Conservation (phyloP, 768 basidiomycete genomes). For the Russula lepida region DNA sequence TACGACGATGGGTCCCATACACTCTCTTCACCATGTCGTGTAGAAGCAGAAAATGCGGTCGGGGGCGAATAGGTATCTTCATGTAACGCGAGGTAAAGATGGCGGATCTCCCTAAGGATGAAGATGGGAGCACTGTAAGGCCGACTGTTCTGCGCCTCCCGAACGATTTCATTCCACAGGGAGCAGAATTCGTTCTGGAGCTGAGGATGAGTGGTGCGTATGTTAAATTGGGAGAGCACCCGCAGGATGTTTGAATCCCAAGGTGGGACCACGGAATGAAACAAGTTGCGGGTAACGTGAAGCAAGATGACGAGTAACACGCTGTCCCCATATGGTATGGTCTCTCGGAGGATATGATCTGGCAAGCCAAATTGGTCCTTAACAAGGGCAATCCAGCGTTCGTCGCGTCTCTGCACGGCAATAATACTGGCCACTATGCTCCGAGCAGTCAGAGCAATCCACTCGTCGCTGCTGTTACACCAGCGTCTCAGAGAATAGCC, state of each 20-base stretch:
- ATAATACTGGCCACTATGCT: background rate
- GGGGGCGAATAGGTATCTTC: background rate
- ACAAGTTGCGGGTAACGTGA: background rate
- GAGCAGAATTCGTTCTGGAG: conserved; percentile 4
- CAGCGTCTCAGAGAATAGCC: background rate
- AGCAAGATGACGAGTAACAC: background rate
- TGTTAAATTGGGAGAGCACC: background rate
- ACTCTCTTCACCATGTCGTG: background rate
- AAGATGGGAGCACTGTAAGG: background rate
- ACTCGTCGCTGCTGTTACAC: background rate
- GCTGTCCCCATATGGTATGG: background rate
- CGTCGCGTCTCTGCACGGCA: background rate
- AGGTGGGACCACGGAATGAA: background rate
- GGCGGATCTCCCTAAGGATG: background rate
- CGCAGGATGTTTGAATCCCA: background rate
- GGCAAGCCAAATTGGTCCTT: background rate
- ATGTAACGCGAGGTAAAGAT: background rate
- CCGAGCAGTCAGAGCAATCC: background rate
- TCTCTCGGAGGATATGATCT: background rate
- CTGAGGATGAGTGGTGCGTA: background rate
- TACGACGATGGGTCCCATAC: background rate
- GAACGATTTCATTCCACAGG: conserved; percentile 6
- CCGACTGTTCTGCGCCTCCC: background rate
- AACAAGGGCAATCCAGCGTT: background rate
- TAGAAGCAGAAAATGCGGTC: background rate